phyloP scores from a whole-genome alignment of 2,329 filamentous ascomycete genomes.

The Fusarium agapanthi region DNA sequence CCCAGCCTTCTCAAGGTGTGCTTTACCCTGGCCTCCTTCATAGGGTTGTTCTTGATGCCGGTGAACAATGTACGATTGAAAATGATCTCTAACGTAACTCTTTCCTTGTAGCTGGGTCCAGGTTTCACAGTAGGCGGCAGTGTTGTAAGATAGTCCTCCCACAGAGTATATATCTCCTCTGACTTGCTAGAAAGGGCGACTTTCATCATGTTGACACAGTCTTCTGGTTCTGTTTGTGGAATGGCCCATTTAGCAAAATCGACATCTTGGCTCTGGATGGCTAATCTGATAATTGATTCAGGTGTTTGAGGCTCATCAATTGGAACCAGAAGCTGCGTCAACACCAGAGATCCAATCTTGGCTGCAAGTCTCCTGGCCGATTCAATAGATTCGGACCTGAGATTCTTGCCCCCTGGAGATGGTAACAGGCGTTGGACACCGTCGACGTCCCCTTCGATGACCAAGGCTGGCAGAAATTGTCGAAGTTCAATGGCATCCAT shows the following conservation, averaged over 20 bases:
- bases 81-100: neutral
- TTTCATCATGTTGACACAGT: neutral
- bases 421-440: neutral
- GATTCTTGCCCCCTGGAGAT: neutral
- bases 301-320: fast-evolving
- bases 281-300: neutral
- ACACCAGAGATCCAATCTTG: neutral
- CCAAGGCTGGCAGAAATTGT: neutral
- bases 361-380: neutral
- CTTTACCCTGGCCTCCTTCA: neutral
- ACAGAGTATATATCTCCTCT: neutral
- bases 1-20: neutral
- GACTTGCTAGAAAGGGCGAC: neutral
- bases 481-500: neutral
- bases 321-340: neutral
- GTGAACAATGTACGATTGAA: neutral
- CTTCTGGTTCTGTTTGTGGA: neutral
- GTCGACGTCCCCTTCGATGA: neutral
- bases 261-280: neutral
- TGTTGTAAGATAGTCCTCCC: neutral
- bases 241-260: neutral
- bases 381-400: neutral
- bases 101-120: neutral
- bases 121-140: neutral
- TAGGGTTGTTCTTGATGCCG: neutral